These are phyloP conservation scores for Chloropicon primus DNA, from an alignment of 139 green algal genomes.

Conservation along the genomic window DNA sequence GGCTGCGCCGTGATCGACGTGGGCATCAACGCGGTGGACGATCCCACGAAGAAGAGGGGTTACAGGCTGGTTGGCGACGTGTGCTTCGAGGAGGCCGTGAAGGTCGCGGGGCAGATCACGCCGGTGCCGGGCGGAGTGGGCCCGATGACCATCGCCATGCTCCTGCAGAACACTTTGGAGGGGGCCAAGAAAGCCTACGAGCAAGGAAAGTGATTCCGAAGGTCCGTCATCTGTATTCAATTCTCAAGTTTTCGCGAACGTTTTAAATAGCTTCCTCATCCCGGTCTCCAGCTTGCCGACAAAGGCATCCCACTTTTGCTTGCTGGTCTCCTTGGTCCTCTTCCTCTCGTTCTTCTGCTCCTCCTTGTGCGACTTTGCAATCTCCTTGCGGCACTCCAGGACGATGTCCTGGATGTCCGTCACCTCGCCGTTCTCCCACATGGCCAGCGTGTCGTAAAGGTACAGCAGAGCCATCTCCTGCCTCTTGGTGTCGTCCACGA, in stretches of 20 bases:
- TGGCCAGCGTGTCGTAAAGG: neutral
- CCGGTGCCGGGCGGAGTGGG: conserved; percentile 91
- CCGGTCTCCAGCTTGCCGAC: neutral
- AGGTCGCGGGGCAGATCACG: conserved; percentile 69
- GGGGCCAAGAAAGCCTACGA: neutral
- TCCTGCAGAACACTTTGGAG: conserved; percentile 64
- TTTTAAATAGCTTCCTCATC: neutral
- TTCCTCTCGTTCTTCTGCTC: neutral
- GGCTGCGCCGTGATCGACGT: conserved; percentile 86
- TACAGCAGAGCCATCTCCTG: neutral
- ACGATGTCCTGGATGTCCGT: neutral
- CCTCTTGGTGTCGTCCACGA: neutral
- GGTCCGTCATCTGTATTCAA: too few relatives aligned
- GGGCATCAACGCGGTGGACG: conserved; percentile 81
- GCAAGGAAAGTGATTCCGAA: neutral
- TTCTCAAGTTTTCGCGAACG: too few relatives aligned
- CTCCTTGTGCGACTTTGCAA: neutral
- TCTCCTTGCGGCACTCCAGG: neutral
- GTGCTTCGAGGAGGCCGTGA: conserved; percentile 42
- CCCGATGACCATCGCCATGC: conserved; percentile 95
- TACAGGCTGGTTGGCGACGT: conserved; percentile 83
- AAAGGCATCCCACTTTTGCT: neutral
- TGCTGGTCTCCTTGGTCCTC: neutral
- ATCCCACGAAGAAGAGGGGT: conserved; percentile 32
- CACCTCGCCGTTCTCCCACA: neutral